Conservation (phyloP, 78 protist species). For the Dictyostelium capitatum region DNA sequence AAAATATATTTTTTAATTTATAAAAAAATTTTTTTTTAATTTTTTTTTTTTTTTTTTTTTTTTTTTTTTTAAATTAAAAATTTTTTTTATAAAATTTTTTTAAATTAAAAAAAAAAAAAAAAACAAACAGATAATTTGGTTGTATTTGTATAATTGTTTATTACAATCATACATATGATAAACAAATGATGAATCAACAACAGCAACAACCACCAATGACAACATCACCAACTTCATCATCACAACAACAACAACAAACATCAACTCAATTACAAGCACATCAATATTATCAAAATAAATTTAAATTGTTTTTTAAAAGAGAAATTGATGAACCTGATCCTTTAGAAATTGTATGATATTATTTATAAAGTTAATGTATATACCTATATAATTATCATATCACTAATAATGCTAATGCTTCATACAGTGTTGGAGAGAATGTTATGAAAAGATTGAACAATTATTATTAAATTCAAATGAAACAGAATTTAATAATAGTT, state of each 20-base stretch:
- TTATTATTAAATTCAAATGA: constrained; percentile 18
- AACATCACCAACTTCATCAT: not conserved
- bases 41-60: no score
- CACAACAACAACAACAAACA: constrained; percentile 1
- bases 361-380: not conserved
- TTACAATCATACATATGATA: no score
- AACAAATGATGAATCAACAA: constrained; percentile 12
- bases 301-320: constrained; percentile 42
- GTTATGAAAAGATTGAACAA: constrained; percentile 65
- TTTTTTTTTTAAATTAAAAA: no score
- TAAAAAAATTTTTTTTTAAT: no score
- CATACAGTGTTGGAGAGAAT: constrained; percentile 78
- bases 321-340: constrained; percentile 65
- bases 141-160: not conserved
- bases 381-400: not conserved
- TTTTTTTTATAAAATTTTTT: no score
- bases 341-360: constrained; percentile 53
- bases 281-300: constrained; percentile 17
- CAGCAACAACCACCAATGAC: not conserved
- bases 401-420: no score
- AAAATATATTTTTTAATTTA: no score
- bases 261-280: not conserved
- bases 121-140: not conserved
- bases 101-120: no score
- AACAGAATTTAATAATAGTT: constrained; percentile 8